A percentile compares a stretch with the other conserved stretches of the same genome.
phyloP scores from a whole-genome alignment of 106 monocot genomes.

The Acanthochlamys bracteata region DNA sequence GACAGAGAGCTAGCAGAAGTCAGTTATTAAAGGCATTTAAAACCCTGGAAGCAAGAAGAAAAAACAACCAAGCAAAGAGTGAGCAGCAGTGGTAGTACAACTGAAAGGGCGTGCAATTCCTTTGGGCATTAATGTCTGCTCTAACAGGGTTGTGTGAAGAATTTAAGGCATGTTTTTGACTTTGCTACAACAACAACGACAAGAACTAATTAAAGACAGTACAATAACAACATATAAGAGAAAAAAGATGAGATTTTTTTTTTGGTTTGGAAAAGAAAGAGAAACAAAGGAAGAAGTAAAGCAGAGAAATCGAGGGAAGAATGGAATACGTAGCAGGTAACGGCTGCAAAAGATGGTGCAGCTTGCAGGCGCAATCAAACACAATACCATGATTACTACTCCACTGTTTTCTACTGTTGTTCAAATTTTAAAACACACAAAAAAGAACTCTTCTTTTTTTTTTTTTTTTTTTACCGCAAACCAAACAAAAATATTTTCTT shows the following conservation, averaged over 20 bases:
- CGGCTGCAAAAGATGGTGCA: background rate
- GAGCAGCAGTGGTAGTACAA: background rate
- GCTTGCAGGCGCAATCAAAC: conserved; percentile 1
- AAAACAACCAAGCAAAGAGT: background rate
- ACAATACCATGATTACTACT: background rate
- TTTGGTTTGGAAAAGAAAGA: background rate
- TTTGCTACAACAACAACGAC: too few species aligned
- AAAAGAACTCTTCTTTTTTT: too few species aligned
- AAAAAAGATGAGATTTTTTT: background rate
- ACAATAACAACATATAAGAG: conserved; percentile 5
- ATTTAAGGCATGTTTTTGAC: background rate
- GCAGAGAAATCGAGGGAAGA: too few species aligned
- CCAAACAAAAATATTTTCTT: too few species aligned
- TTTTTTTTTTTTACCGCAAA: too few species aligned
- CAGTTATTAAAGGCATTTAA: background rate
- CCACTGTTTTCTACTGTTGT: background rate
- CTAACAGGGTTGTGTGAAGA: too few species aligned
- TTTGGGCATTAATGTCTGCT: conserved; percentile 1
- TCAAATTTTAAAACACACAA: too few species aligned
- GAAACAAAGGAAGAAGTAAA: too few species aligned
- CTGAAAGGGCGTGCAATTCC: background rate
- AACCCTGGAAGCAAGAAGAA: background rate
- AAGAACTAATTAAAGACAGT: conserved; percentile 2
- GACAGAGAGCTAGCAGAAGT: too few species aligned
- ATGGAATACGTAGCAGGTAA: background rate